phyloP scores from a whole-genome alignment of 2,329 filamentous ascomycete genomes.

The Aspergillus neoniger region DNA sequence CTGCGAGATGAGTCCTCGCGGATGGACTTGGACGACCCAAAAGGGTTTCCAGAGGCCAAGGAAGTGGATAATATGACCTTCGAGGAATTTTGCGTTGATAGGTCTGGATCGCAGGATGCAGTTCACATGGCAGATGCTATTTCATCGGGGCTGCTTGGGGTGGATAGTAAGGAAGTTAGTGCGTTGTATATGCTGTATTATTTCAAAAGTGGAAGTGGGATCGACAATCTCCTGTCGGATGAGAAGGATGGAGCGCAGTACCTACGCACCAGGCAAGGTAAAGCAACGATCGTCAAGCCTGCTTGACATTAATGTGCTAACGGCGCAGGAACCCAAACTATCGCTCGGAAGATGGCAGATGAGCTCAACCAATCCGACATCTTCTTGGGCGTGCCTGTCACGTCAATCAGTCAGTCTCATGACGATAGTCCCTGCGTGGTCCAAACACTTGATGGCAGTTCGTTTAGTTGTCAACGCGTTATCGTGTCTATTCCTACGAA shows the following conservation, averaged over 20 bases:
- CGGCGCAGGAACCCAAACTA: not conserved
- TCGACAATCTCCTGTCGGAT: not conserved
- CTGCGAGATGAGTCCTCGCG: not conserved
- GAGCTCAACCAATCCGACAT: not conserved
- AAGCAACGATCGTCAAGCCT: not conserved
- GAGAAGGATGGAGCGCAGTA: not conserved
- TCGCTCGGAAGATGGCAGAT: not conserved
- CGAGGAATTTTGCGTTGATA: not conserved
- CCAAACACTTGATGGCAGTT: not conserved
- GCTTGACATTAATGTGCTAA: not conserved
- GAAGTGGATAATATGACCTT: not conserved
- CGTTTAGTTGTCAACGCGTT: constrained; percentile 31
- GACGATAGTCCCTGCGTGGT: not conserved
- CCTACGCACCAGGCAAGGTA: not conserved
- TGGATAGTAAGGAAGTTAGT: not conserved
- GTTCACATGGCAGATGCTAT: constrained; percentile 5
- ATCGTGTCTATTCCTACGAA: constrained; percentile 54
- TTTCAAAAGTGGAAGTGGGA: not conserved
- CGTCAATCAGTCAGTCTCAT: not conserved
- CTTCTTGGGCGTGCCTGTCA: not conserved
- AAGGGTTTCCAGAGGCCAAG: not conserved
- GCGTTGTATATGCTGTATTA: not conserved
- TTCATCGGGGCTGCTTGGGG: constrained; percentile 3
- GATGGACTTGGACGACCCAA: not conserved
- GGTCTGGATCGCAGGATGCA: not conserved